Conservation (phyloP, 108 stramenopile species). For the Halocafeteria seosinensis region DNA sequence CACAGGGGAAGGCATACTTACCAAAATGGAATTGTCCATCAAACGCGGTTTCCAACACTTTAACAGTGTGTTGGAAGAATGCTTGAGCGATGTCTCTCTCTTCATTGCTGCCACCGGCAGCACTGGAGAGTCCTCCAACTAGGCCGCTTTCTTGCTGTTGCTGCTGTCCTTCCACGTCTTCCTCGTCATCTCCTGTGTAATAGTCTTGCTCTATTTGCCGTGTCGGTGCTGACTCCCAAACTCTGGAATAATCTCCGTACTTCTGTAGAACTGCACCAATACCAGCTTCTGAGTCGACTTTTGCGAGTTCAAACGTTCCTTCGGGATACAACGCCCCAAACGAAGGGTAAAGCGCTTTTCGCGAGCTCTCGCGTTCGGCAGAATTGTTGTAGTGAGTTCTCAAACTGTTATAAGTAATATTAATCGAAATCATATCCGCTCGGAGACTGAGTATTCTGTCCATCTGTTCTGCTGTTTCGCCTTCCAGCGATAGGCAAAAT, state of each 20-base stretch:
- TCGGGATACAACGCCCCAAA: slow-evolving; percentile 89
- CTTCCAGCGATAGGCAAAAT: slow-evolving; percentile 61
- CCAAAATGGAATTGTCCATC: slow-evolving; percentile 96
- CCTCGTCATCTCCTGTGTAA: neutral
- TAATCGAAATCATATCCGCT: slow-evolving; percentile 90
- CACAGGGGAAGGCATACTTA: no score
- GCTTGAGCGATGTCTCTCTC: slow-evolving; percentile 86
- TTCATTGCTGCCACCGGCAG: neutral
- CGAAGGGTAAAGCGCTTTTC: slow-evolving; percentile 81
- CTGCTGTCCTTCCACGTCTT: no score
- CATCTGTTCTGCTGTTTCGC: slow-evolving; percentile 84
- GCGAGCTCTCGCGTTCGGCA: slow-evolving; percentile 72
- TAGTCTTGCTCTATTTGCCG: slow-evolving; percentile 34
- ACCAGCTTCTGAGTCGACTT: slow-evolving; percentile 70
- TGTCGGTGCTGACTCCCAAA: slow-evolving; percentile 71
- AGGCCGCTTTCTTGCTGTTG: neutral
- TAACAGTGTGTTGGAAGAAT: slow-evolving; percentile 90
- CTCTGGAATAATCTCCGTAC: slow-evolving; percentile 70
- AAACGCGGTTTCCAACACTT: slow-evolving; percentile 81
- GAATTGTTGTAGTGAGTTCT: slow-evolving; percentile 78
- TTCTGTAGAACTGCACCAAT: slow-evolving; percentile 52
- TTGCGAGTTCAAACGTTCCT: slow-evolving; percentile 68
- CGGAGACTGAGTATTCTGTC: slow-evolving; percentile 74
- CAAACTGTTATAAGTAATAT: slow-evolving; percentile 95
- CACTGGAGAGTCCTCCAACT: neutral